Conservation (phyloP, 2,329 filamentous ascomycete species). For the Helicocarpus griseus region DNA sequence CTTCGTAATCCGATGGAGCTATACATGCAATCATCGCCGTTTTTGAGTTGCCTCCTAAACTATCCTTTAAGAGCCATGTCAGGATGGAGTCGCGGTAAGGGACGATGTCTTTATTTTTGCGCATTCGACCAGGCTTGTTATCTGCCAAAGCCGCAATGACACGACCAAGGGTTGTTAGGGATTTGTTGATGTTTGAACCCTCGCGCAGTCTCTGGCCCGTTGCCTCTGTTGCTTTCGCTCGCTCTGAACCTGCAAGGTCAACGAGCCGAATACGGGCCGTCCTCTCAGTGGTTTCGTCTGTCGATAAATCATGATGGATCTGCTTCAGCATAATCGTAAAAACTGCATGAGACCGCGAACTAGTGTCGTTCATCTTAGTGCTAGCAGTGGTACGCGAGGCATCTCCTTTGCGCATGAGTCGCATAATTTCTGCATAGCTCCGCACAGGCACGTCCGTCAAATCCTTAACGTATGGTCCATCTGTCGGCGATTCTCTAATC, state of each 20-base stretch:
- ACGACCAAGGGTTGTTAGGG: slow-evolving; percentile 84
- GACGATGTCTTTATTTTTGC: slow-evolving; percentile 64
- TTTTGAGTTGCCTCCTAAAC: slow-evolving; percentile 90
- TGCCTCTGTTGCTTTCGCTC: slow-evolving; percentile 90
- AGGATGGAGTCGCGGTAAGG: slow-evolving; percentile 85
- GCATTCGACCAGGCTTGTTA: slow-evolving; percentile 50
- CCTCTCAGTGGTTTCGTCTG: slow-evolving; percentile 95
- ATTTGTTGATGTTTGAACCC: slow-evolving; percentile 98
- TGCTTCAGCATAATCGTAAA: slow-evolving; percentile 98
- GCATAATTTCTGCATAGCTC: slow-evolving; percentile 76
- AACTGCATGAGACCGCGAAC: slow-evolving; percentile 88
- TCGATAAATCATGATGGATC: slow-evolving; percentile 92
- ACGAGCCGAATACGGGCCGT: slow-evolving; percentile 89
- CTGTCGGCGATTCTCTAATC: slow-evolving; percentile 88
- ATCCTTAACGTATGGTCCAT: slow-evolving; percentile 95
- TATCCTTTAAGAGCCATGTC: slow-evolving; percentile 88
- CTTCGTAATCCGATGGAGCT: slow-evolving; percentile 88
- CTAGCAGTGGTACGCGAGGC: slow-evolving; percentile 77
- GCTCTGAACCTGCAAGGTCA: slow-evolving; percentile 87
- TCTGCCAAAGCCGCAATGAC: slow-evolving; percentile 88
- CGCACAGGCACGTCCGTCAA: slow-evolving; percentile 87
- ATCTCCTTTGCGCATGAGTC: slow-evolving; percentile 85
- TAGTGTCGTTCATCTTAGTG: slow-evolving; percentile 99
- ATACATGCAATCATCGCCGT: slow-evolving; percentile 99
- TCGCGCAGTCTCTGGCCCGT: slow-evolving; percentile 84